Evolutionary conservation across 1,139 yeast species (phyloP), one percentile per base, ranked within the genome.

Genomic region (Sugiyamaella japonica): DNA sequence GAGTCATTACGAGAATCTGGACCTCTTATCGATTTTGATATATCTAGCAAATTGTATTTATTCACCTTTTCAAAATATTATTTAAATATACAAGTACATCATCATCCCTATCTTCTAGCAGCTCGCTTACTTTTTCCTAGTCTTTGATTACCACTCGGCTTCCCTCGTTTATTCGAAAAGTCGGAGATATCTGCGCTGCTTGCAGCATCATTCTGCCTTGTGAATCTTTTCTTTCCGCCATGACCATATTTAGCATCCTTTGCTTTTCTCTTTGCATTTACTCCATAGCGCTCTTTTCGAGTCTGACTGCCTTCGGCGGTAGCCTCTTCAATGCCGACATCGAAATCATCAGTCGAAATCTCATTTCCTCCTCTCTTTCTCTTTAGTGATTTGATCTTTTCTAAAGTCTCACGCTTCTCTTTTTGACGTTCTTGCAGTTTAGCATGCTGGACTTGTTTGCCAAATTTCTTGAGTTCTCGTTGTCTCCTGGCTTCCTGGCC

Each of bases 361-460:
- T 86, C 96, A 62, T 84, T 83, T 58, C 83, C 81, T 63, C 86
- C 84, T 74, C 96, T 84, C 82, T 89, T 89, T 70, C 87, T 85
- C 80, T 89, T 90, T 68, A 93, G 80, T 29, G 88, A 80, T 73
- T 90, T 90, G 72, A 93, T 89, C 76, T 87, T 88, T 32, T 91
- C 97, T 64, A 93, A 76, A 17, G 97, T 85, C 46, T 89, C 97
- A 69, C 83, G 84, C 86, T 91, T 93, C 67, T 90, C 95, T 77
- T 89, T 86, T 69, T 91, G 96, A 75, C 98, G 87, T 66, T 89
- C 90, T 75, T 90, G 97, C 67, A 91, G 80, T 52, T 96, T 90
- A 63, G 89, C 96, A 66, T 88, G 82, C 76, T 91, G 98, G 41
- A 91, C 98, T 76, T 91, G 96, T 76, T 93, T 93, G 74, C 99